Evolutionary conservation across 176 grass and related monocot species (phyloP).

Genomic region (Zizania latifolia): DNA sequence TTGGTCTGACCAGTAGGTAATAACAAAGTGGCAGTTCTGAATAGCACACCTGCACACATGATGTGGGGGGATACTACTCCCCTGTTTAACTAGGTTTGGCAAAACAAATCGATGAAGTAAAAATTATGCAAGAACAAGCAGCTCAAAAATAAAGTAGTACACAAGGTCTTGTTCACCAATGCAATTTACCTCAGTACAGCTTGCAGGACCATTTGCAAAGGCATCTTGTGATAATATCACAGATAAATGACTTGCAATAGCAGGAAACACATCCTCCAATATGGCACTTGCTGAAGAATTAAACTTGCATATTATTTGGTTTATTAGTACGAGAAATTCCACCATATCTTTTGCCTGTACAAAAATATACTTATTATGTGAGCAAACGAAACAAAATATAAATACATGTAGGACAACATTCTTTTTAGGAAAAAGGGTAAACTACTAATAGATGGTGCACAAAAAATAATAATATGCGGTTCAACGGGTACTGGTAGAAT

Average conservation of each 20-base stretch:
- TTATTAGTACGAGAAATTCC: conserved; percentile 78
- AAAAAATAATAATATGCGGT: neutral
- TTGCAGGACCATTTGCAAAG: conserved; percentile 51
- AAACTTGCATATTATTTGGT: conserved; percentile 95
- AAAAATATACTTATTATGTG: conserved; percentile 24
- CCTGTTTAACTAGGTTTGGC: too few species aligned
- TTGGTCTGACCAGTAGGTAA: neutral
- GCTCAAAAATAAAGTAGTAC: neutral
- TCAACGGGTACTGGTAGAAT: neutral
- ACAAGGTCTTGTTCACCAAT: neutral
- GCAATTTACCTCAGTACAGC: conserved; percentile 77
- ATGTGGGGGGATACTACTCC: too few species aligned
- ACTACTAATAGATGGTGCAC: neutral
- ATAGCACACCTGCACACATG: too few species aligned
- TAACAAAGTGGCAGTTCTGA: neutral
- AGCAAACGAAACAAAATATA: neutral
- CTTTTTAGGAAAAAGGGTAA: neutral
- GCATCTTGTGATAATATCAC: conserved; percentile 73
- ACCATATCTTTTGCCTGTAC: conserved; percentile 91
- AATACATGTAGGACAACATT: neutral
- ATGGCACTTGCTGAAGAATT: conserved; percentile 55
- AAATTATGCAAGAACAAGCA: conserved; percentile 14
- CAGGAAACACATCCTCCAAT: conserved; percentile 80
- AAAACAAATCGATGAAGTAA: too few species aligned
- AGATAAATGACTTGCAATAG: conserved; percentile 67